Conservation (phyloP, 345 rosid genomes). For the Eucalyptus curtisii region DNA sequence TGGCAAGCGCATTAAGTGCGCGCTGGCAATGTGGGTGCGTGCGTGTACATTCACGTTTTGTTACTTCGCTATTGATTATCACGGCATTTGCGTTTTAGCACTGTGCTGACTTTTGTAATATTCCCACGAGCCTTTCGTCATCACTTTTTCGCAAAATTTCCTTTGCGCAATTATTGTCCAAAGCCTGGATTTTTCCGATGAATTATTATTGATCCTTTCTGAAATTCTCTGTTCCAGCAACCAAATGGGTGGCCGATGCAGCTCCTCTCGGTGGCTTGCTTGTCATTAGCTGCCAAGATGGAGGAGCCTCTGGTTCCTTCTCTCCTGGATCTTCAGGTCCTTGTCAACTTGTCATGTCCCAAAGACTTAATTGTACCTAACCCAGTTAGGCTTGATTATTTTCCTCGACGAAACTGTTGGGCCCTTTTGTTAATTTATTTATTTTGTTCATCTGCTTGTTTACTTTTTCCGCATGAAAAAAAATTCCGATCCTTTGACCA, state of each 20-base stretch:
- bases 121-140: neutral
- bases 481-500: neutral
- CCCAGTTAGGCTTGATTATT: neutral
- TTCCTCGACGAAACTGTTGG: neutral
- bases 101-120: neutral
- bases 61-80: neutral
- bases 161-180: neutral
- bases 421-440: neutral
- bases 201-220: neutral
- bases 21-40: neutral
- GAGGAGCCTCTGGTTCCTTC: conserved; percentile 93
- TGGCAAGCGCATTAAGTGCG: neutral
- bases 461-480: neutral
- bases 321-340: conserved; percentile 83
- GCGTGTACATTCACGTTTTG: neutral
- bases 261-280: conserved; percentile 79
- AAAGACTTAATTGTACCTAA: neutral
- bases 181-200: neutral
- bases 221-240: conserved; percentile 23
- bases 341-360: neutral
- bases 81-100: neutral
- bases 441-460: neutral
- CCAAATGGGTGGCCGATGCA: conserved; percentile 83
- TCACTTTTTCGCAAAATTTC: neutral
- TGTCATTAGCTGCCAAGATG: conserved; percentile 97